These are phyloP conservation scores for Cytospora chrysosperma DNA, from an alignment of 2,329 filamentous ascomycete species.

Conservation along the genomic window DNA sequence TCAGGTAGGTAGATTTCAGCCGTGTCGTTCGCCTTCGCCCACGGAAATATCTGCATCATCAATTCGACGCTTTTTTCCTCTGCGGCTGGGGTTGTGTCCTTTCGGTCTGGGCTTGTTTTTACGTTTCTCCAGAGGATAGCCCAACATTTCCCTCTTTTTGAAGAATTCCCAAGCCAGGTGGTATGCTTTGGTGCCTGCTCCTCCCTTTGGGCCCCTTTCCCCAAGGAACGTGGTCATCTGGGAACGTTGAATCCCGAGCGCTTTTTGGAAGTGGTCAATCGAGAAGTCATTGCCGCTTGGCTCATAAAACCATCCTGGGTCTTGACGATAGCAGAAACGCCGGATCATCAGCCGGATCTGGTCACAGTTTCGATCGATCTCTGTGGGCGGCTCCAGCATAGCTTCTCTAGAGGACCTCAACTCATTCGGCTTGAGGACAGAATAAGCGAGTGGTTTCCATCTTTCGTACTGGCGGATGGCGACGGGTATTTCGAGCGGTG, in stretches of 20 bases:
- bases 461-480: background rate
- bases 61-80: too few species aligned
- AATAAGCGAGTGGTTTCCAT: background rate
- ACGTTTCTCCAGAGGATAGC: background rate
- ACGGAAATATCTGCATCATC: too few species aligned
- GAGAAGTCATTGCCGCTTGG: background rate
- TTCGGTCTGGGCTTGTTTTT: background rate
- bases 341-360: constrained; percentile 7
- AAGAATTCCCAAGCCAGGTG: constrained; percentile 16
- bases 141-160: background rate
- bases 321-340: background rate
- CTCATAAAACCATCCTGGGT: background rate
- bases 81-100: too few species aligned
- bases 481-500: background rate
- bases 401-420: background rate
- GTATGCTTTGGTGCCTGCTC: background rate
- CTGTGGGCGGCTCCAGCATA: background rate
- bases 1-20: too few species aligned
- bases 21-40: too few species aligned
- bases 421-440: background rate
- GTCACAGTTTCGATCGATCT: constrained; percentile 8
- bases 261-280: background rate
- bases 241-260: background rate
- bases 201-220: background rate
- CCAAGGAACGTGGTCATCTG: background rate